Evolutionary conservation across 2,329 filamentous ascomycete genomes (phyloP).

Genomic region (Ceratocystis ficicola): DNA sequence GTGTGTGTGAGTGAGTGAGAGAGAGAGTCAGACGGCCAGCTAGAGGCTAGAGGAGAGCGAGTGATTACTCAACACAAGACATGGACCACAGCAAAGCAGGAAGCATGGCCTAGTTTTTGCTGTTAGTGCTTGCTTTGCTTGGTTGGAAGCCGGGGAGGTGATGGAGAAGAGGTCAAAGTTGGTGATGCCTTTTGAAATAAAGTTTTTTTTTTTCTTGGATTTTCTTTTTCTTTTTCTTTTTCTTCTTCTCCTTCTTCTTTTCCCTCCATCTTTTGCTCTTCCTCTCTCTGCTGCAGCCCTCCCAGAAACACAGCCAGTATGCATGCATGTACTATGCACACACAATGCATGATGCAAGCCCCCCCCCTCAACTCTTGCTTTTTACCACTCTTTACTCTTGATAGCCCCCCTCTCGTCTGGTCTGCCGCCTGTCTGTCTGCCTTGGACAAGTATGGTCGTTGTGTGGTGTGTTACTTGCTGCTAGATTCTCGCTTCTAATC

Average conservation of each 20-base stretch:
- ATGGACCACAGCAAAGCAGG: not conserved
- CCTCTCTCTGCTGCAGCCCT: not conserved
- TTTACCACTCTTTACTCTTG: too few relatives aligned
- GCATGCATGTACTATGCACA: not conserved
- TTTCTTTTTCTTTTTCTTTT: not conserved
- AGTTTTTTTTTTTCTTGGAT: not conserved
- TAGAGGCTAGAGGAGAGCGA: too few relatives aligned
- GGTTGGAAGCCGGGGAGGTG: too few relatives aligned
- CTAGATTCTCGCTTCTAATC: not conserved
- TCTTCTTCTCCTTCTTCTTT: too few relatives aligned
- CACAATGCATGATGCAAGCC: not conserved
- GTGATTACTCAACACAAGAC: too few relatives aligned
- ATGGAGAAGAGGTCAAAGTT: too few relatives aligned
- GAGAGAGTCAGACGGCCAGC: too few relatives aligned
- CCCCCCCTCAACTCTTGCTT: too few relatives aligned
- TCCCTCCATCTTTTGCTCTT: not conserved
- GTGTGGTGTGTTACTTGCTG: conserved; percentile 5
- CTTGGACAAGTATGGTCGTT: not conserved
- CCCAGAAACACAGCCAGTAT: not conserved
- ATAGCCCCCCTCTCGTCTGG: not conserved
- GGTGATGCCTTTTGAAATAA: too few relatives aligned
- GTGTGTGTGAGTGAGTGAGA: too few relatives aligned
- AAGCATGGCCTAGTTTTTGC: not conserved
- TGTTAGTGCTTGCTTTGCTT: too few relatives aligned
- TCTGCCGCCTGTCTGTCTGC: conserved; percentile 2